A percentile compares a stretch with the other conserved stretches of the same genome.
Conservation (phyloP, 352 stramenopile species). For the Phytophthora palmivora region DNA sequence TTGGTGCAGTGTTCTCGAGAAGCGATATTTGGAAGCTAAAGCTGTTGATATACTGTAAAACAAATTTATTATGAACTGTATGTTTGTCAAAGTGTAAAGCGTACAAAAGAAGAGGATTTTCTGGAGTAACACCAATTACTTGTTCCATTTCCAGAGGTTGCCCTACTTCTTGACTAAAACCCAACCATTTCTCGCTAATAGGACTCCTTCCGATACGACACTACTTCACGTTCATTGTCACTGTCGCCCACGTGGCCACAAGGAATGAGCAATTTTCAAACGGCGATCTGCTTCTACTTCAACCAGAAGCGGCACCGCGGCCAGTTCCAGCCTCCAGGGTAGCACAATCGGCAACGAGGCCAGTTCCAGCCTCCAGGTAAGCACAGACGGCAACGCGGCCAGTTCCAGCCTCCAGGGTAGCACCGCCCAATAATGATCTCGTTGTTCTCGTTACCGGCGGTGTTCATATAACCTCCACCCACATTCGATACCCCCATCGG, state of each 20-base stretch:
- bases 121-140: too few species aligned
- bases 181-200: not conserved
- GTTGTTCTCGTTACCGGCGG: slow-evolving; percentile 6
- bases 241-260: not conserved
- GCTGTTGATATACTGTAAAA: too few species aligned
- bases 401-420: slow-evolving; percentile 28
- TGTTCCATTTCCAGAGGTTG: too few species aligned
- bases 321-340: slow-evolving; percentile 13
- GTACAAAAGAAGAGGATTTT: too few species aligned
- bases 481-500: not conserved
- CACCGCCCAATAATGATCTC: slow-evolving; percentile 14
- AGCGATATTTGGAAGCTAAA: too few species aligned
- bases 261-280: not conserved
- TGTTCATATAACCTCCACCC: slow-evolving; percentile 5
- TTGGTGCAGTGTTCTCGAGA: too few species aligned
- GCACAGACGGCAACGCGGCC: slow-evolving; percentile 28
- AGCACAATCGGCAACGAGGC: slow-evolving; percentile 29
- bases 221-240: slow-evolving; percentile 4
- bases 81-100: too few species aligned
- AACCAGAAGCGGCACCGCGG: slow-evolving; percentile 9
- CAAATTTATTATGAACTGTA: too few species aligned
- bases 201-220: slow-evolving; percentile 5
- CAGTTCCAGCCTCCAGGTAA: slow-evolving; percentile 19
- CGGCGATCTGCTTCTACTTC: too few species aligned
- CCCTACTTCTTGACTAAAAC: too few species aligned